Evolutionary conservation across 1,139 yeast species (phyloP).

Genomic region (Geotrichum europaeum): DNA sequence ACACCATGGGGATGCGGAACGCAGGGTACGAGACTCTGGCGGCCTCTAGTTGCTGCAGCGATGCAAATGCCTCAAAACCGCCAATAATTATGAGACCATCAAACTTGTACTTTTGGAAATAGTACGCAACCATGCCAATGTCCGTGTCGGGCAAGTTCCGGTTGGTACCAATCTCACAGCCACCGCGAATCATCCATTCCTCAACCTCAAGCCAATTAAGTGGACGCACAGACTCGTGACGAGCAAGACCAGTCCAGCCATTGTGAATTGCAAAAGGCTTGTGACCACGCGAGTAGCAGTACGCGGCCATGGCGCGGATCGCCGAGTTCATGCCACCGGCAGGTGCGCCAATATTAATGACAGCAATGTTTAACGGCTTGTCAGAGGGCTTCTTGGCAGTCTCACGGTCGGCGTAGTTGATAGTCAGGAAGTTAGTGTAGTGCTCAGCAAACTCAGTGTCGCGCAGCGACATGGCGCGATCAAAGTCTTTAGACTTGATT

Average conservation of each 20-base stretch:
- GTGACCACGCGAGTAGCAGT: slow-evolving; percentile 91
- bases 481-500: slow-evolving; percentile 70
- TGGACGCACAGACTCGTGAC: slow-evolving; percentile 70
- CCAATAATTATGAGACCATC: slow-evolving; percentile 88
- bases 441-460: slow-evolving; percentile 84
- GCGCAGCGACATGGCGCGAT: slow-evolving; percentile 77
- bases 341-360: slow-evolving; percentile 92
- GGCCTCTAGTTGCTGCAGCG: slow-evolving; percentile 70
- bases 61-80: slow-evolving; percentile 88
- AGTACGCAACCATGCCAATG: slow-evolving; percentile 81
- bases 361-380: slow-evolving; percentile 60
- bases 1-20: slow-evolving; percentile 88
- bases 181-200: slow-evolving; percentile 88
- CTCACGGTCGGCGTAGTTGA: slow-evolving; percentile 64
- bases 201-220: slow-evolving; percentile 82
- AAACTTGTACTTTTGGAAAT: slow-evolving; percentile 76
- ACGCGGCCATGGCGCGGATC: slow-evolving; percentile 82
- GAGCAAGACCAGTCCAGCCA: slow-evolving; percentile 82
- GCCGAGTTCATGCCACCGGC: slow-evolving; percentile 96
- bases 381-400: slow-evolving; percentile 37
- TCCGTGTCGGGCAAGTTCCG: slow-evolving; percentile 77
- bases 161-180: slow-evolving; percentile 93
- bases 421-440: slow-evolving; percentile 61
- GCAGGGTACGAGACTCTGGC: slow-evolving; percentile 76
- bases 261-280: slow-evolving; percentile 79